Conservation (phyloP, 1,139 yeast species). For the Candida sp. region DNA sequence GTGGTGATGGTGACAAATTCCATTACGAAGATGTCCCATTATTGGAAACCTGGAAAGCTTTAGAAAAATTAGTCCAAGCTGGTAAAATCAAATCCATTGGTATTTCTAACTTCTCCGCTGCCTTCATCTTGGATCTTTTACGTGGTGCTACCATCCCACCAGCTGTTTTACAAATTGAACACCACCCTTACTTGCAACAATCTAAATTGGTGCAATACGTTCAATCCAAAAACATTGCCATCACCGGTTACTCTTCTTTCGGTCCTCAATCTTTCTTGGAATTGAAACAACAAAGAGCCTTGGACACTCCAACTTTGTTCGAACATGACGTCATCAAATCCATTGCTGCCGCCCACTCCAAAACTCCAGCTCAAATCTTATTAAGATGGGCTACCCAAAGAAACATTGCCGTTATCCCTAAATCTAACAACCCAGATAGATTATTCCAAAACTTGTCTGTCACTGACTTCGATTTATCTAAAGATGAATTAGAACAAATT, state of each 20-base stretch:
- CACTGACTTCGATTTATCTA: constrained; percentile 50
- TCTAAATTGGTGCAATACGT: constrained; percentile 61
- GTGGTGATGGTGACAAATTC: constrained; percentile 57
- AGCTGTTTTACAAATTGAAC: constrained; percentile 84
- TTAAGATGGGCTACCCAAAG: constrained; percentile 84
- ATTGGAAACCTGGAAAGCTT: constrained; percentile 75
- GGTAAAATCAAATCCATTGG: constrained; percentile 80
- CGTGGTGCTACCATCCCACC: constrained; percentile 74
- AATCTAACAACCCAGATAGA: constrained; percentile 64
- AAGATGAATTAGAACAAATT: constrained; percentile 53
- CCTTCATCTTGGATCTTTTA: constrained; percentile 68
- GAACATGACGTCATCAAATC: constrained; percentile 47
- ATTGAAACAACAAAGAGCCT: constrained; percentile 51
- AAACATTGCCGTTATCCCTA: constrained; percentile 70
- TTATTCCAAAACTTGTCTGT: constrained; percentile 54
- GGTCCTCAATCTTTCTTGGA: constrained; percentile 75
- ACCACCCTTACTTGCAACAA: constrained; percentile 89
- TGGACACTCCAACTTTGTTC: constrained; percentile 51
- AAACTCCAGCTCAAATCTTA: constrained; percentile 60
- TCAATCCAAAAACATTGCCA: constrained; percentile 57
- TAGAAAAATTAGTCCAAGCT: constrained; percentile 54
- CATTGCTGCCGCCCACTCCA: constrained; percentile 54
- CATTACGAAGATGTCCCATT: constrained; percentile 69
- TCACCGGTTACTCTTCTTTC: constrained; percentile 85
- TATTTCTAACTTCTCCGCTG: constrained; percentile 75